Base-by-base conservation (phyloP, 2,329 filamentous ascomycete genomes). In the Sphaerulina vaccinii region DNA sequence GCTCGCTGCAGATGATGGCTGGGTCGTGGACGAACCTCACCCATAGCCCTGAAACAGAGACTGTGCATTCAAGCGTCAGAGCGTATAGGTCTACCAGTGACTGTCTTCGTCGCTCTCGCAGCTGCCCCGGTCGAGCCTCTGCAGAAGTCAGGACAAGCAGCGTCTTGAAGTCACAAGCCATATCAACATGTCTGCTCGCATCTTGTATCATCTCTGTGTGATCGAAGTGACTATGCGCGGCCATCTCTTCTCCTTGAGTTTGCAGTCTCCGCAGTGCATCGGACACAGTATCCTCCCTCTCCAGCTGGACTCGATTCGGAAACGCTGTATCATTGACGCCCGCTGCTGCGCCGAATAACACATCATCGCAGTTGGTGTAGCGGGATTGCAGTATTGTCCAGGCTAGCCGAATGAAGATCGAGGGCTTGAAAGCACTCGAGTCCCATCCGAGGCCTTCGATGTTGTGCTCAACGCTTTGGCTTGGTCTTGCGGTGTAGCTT, bases 141-240 rank as follows among this genome's bases (percentile, higher is more conserved):
- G 21, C 24, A 21, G 45, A 41, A 15, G 37, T 49, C 15, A 49
- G 3, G 1, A 49, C 77, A 1, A 83, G 67, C 9, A 80, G 73
- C 0, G 78, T 80, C 16, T 78, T 75, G 48, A 82, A 73, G 54
- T 81, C 75, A 59, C 80, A 82, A 2, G 79, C 79, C 11, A 18
- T 8, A 3, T 39, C 27, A 1, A 27, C 18, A 8, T 41, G 36
- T 15, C 23, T 18, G 37, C 37, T 35, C 9, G 16, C 37, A 13
- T 39, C 37, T 21, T 39, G 37, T 22, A 39, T 23, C 37, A 39
- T 21, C 16, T 21, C 18, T 18, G 27, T 2, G n/a, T 10, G 22
- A 8, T 21, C 37, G 8, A 39, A 16, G n/a, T 21, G 16, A 18
- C 37, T 39, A 13, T 39, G 13, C n/a, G 15, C 36, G 11, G 37